Conservation (phyloP, 78 protist species). For the Dictyostelium purpureum region DNA sequence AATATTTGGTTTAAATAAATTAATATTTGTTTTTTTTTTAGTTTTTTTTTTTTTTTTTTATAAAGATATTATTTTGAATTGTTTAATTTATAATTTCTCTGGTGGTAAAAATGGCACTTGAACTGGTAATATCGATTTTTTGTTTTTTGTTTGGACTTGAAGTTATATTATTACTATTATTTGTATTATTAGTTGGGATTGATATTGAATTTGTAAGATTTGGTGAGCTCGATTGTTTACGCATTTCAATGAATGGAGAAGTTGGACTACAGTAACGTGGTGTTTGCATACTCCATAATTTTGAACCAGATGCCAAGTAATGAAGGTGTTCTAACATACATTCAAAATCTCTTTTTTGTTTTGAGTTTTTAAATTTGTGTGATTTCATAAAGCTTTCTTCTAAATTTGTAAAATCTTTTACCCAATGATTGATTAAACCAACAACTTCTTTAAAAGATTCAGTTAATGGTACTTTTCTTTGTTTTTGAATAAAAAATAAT, state of each 20-base stretch:
- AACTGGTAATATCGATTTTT: constrained; percentile 9
- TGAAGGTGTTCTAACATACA: constrained; percentile 59
- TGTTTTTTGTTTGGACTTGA: not conserved
- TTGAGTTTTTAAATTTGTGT: not conserved
- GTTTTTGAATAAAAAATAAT: constrained; percentile 37
- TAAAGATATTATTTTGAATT: not conserved
- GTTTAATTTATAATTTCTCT: not conserved
- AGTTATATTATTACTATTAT: no score
- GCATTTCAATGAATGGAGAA: constrained; percentile 78
- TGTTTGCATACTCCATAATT: constrained; percentile 76
- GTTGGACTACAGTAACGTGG: constrained; percentile 63
- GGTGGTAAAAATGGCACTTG: not conserved
- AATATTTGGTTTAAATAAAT: not conserved
- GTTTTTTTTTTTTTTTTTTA: not conserved
- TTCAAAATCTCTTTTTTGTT: not conserved
- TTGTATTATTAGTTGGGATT: not conserved
- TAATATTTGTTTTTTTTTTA: not conserved
- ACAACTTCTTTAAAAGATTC: constrained; percentile 50
- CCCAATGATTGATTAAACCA: constrained; percentile 29
- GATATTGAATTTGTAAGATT: not conserved
- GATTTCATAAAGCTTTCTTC: constrained; percentile 31
- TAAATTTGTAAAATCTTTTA: not conserved
- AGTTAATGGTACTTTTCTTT: not conserved
- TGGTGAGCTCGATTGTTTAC: not conserved
- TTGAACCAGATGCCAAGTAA: constrained; percentile 38